Percentiles rank a stretch among this genome's conserved stretches.
These are phyloP conservation scores for Boletus nobilissimus DNA, from an alignment of 1,284 basidiomycete species.

Conservation along the genomic window DNA sequence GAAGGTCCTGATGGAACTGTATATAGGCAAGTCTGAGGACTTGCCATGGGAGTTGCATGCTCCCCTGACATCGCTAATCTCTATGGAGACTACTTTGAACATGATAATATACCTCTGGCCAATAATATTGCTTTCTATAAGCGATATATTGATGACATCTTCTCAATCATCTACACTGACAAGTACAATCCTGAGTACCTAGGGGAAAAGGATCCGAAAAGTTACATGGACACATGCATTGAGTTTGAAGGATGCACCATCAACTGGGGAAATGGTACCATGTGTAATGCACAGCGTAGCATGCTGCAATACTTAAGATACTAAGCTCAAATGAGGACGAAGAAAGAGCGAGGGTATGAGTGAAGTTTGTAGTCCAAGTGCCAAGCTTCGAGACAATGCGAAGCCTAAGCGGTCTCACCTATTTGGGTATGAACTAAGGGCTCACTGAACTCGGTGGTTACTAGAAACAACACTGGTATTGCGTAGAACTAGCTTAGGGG, in stretches of 20 bases:
- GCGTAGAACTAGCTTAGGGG: too few relatives aligned
- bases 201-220: fast-evolving
- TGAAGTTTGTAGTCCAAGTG: too few relatives aligned
- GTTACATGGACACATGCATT: neutral
- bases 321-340: too few relatives aligned
- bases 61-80: neutral
- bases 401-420: too few relatives aligned
- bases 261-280: neutral
- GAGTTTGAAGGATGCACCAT: neutral
- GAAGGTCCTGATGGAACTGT: neutral
- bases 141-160: neutral
- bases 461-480: too few relatives aligned
- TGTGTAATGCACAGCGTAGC: too few relatives aligned
- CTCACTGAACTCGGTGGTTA: too few relatives aligned
- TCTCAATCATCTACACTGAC: neutral
- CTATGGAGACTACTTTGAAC: neutral
- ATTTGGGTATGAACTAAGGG: too few relatives aligned
- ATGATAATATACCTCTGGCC: neutral
- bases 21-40: neutral
- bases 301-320: too few relatives aligned
- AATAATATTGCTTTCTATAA: neutral
- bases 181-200: neutral
- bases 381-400: too few relatives aligned
- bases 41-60: neutral
- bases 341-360: too few relatives aligned